phyloP scores from a whole-genome alignment of 805 yeast genomes.

The Candida piceae region DNA sequence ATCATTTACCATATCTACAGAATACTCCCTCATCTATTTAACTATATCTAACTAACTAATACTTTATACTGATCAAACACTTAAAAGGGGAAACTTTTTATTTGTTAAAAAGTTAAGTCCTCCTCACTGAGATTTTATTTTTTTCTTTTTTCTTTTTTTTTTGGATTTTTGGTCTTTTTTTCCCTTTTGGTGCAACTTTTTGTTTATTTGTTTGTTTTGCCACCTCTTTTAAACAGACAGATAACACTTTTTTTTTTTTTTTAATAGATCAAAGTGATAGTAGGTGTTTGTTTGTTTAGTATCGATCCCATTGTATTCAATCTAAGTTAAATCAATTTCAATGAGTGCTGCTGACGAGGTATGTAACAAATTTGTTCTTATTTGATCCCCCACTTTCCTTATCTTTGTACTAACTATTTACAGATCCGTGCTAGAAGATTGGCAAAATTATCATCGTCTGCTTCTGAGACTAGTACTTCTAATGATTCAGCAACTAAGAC shows the following conservation, averaged over 20 bases:
- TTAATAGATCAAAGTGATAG: neutral
- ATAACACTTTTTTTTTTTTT: too few relatives aligned
- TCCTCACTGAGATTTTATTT: too few relatives aligned
- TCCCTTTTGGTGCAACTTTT: too few relatives aligned
- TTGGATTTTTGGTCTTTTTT: too few relatives aligned
- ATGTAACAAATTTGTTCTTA: neutral
- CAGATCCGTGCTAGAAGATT: conserved; percentile 41
- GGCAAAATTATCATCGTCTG: conserved; percentile 37
- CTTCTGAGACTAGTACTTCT: conserved; percentile 1
- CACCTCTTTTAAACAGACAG: too few relatives aligned
- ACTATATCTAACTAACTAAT: too few relatives aligned
- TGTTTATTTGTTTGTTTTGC: too few relatives aligned
- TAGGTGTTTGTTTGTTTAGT: neutral
- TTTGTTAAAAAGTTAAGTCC: too few relatives aligned
- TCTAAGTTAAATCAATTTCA: neutral
- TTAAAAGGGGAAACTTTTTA: too few relatives aligned
- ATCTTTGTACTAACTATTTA: neutral
- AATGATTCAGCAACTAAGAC: neutral
- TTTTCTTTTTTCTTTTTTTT: too few relatives aligned
- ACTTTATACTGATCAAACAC: neutral
- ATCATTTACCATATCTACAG: too few relatives aligned
- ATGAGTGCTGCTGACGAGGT: conserved; percentile 2
- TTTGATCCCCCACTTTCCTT: neutral
- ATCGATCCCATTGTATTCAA: neutral
- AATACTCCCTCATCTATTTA: neutral